Conservation (phyloP, 2,329 filamentous ascomycete species). For the Penicillium sp. region DNA sequence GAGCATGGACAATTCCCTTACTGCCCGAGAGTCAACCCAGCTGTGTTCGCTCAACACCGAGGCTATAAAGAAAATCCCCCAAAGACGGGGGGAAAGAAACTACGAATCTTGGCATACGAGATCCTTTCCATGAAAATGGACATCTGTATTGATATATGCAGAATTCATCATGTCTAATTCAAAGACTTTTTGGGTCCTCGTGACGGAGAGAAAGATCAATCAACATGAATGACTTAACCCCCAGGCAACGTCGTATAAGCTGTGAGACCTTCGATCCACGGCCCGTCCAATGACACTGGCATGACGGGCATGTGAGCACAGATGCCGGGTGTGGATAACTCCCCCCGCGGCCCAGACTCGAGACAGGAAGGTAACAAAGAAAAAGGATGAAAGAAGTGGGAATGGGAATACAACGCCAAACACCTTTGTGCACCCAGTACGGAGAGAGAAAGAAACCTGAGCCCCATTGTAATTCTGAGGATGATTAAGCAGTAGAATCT, state of each 20-base stretch:
- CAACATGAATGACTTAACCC: neutral
- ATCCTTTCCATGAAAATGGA: constrained; percentile 1
- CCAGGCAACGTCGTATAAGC: constrained; percentile 16
- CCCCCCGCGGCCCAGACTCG: constrained; percentile 14
- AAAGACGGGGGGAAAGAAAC: neutral
- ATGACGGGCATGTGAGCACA: neutral
- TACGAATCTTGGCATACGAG: too few relatives aligned
- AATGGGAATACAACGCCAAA: constrained; percentile 17
- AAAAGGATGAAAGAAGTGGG: constrained; percentile 6
- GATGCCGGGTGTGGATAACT: constrained; percentile 8
- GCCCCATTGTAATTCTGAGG: constrained; percentile 17
- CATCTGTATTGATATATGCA: constrained; percentile 24
- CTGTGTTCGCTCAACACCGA: too few relatives aligned
- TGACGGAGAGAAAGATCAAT: constrained; percentile 13
- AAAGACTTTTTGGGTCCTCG: constrained; percentile 21
- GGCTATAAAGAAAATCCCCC: neutral
- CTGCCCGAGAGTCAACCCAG: too few relatives aligned
- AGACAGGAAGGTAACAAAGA: constrained; percentile 6
- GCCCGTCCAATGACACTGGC: neutral
- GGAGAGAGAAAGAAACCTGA: constrained; percentile 7
- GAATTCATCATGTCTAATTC: constrained; percentile 24
- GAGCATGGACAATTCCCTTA: too few relatives aligned
- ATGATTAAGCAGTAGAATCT: constrained; percentile 22
- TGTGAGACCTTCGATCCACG: constrained; percentile 9
- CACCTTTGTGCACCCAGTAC: constrained; percentile 29